A percentile compares a stretch with the other conserved stretches of the same genome.
Conservation (phyloP, 768 basidiomycete species). For the Termitomyces heimii region DNA sequence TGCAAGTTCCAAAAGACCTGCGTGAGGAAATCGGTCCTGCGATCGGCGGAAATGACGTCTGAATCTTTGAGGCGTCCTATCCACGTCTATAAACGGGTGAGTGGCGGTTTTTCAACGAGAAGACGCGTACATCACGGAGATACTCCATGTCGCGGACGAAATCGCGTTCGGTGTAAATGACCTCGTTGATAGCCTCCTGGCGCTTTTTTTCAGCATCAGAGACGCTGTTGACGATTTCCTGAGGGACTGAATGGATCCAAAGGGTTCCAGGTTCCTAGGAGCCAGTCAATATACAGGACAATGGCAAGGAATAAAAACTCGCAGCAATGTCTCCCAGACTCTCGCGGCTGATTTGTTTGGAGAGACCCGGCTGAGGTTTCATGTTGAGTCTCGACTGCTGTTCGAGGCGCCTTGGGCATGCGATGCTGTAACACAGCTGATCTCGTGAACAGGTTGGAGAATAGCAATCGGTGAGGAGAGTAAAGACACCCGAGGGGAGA, state of each 20-base stretch:
- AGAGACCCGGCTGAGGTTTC: conserved; percentile 87
- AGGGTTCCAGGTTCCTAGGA: conserved; percentile 57
- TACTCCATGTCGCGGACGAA: conserved; percentile 99
- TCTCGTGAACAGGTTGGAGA: conserved; percentile 95
- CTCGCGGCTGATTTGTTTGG: conserved; percentile 77
- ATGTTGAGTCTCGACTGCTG: conserved; percentile 93
- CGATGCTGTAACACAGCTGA: conserved; percentile 94
- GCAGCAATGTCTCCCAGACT: conserved; percentile 78
- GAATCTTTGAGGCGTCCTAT: conserved; percentile 74
- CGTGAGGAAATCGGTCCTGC: conserved; percentile 79
- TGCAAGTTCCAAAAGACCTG: conserved; percentile 99
- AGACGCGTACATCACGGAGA: conserved; percentile 74
- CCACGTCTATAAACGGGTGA: conserved; percentile 58
- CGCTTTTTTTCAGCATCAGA: conserved; percentile 91
- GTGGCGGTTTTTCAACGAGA: neutral
- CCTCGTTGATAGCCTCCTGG: conserved; percentile 98
- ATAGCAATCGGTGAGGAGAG: conserved; percentile 94
- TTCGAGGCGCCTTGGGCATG: conserved; percentile 89
- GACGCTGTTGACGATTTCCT: conserved; percentile 89
- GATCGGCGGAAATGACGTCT: conserved; percentile 69
- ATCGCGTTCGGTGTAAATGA: conserved; percentile 90
- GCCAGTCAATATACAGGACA: neutral
- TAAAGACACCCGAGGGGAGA: conserved; percentile 92
- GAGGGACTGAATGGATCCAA: conserved; percentile 95
- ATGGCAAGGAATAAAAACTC: conserved; percentile 18